phyloP scores from a whole-genome alignment of 441 rosid species.

The Euphorbia celastroides region DNA sequence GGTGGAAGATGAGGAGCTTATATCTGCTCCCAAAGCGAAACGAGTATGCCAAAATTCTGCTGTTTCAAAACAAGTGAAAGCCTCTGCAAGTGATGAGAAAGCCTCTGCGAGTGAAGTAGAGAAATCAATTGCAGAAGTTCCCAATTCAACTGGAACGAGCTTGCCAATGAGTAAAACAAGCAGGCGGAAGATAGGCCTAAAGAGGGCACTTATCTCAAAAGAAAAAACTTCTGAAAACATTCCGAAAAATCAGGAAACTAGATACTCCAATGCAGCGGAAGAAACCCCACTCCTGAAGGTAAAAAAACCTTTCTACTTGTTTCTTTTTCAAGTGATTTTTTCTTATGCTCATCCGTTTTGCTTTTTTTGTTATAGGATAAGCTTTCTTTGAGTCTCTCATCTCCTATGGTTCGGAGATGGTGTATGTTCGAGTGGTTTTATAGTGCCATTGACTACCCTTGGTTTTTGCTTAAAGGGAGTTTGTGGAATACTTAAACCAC shows the following conservation, averaged over 20 bases:
- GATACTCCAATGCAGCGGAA: conserved; percentile 22
- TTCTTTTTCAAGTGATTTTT: conserved; percentile 5
- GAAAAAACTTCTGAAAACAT: conserved; percentile 38
- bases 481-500: conserved; percentile 84
- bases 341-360: conserved; percentile 1
- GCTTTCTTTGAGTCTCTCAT: conserved; percentile 62
- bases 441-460: conserved; percentile 93
- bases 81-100: conserved; percentile 35
- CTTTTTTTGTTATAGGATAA: conserved; percentile 46
- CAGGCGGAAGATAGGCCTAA: conserved; percentile 63
- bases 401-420: conserved; percentile 65
- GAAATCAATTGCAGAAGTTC: conserved; percentile 38
- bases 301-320: conserved; percentile 16
- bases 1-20: conserved; percentile 47
- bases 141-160: conserved; percentile 34
- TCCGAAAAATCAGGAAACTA: conserved; percentile 29
- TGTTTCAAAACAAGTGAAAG: conserved; percentile 46
- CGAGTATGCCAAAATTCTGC: conserved; percentile 36
- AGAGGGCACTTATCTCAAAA: conserved; percentile 33
- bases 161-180: conserved; percentile 40
- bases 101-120: conserved; percentile 27
- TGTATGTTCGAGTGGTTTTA: conserved; percentile 97
- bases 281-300: conserved; percentile 49
- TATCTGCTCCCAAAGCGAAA: conserved; percentile 38
- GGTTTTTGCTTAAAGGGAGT: conserved; percentile 99